These are phyloP conservation scores for Sporothrix luriei DNA, from an alignment of 2,329 filamentous ascomycete genomes.

Conservation along the genomic window DNA sequence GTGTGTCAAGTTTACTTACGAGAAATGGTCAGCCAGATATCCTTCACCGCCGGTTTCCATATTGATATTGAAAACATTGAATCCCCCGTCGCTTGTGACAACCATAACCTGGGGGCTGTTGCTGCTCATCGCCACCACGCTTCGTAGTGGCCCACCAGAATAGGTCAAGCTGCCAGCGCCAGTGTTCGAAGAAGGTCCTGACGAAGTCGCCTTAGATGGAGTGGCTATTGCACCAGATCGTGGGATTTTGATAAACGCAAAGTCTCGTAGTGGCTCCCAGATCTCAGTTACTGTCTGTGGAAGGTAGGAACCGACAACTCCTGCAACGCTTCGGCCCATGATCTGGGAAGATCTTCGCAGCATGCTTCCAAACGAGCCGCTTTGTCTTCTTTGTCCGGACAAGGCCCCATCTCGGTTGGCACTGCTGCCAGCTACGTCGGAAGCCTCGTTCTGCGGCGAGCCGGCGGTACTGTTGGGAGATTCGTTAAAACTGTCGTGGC, in stretches of 20 bases:
- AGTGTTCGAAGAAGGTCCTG: conserved; percentile 33
- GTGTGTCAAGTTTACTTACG: conserved; percentile 60
- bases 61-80: conserved; percentile 94
- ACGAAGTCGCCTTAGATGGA: conserved; percentile 38
- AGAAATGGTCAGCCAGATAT: conserved; percentile 86
- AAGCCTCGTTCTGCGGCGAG: conserved; percentile 53
- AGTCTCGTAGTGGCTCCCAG: conserved; percentile 94
- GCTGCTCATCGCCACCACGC: conserved; percentile 96
- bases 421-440: conserved; percentile 44
- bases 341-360: conserved; percentile 93
- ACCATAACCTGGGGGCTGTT: conserved; percentile 97
- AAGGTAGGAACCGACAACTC: conserved; percentile 86
- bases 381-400: conserved; percentile 51
- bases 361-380: conserved; percentile 85
- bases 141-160: conserved; percentile 65
- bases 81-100: conserved; percentile 91
- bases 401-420: conserved; percentile 36
- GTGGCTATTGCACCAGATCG: conserved; percentile 49
- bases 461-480: conserved; percentile 52
- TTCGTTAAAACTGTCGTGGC: conserved; percentile 59
- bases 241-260: conserved; percentile 93
- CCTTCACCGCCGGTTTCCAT: conserved; percentile 94
- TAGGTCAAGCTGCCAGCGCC: conserved; percentile 25
- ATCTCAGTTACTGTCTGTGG: conserved; percentile 94
- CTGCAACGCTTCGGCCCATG: conserved; percentile 84